These are phyloP conservation scores for Suillus paluster DNA, from an alignment of 768 basidiomycete genomes.

Conservation along the genomic window DNA sequence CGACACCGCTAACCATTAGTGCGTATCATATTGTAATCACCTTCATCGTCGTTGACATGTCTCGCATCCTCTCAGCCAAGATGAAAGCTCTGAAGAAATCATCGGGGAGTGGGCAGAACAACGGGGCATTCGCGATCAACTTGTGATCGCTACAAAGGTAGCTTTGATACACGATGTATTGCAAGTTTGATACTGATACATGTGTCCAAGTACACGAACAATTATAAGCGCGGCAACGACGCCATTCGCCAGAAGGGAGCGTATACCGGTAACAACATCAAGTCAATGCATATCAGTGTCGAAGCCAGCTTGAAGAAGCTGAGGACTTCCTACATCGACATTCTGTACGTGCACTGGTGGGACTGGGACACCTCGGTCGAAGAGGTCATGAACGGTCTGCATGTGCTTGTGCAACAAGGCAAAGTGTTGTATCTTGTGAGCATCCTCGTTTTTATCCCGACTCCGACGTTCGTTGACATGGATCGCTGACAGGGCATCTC, in stretches of 20 bases:
- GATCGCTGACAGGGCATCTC: slow-evolving; percentile 31
- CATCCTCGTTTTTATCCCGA: slow-evolving; percentile 23
- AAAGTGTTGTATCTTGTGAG: slow-evolving; percentile 43
- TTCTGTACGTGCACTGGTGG: slow-evolving; percentile 41
- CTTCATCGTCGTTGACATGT: background rate
- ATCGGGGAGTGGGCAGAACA: slow-evolving; percentile 53
- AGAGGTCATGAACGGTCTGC: slow-evolving; percentile 46
- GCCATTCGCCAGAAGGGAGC: slow-evolving; percentile 36
- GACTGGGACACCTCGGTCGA: slow-evolving; percentile 46
- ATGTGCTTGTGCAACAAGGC: slow-evolving; percentile 40
- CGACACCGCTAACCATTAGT: slow-evolving; percentile 53
- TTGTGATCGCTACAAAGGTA: slow-evolving; percentile 50
- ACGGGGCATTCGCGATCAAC: slow-evolving; percentile 46
- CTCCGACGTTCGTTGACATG: background rate
- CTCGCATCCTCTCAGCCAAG: slow-evolving; percentile 30
- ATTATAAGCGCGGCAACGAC: slow-evolving; percentile 20
- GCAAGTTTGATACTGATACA: background rate
- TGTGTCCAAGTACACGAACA: slow-evolving; percentile 24
- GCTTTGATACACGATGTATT: background rate
- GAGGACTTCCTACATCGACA: slow-evolving; percentile 50
- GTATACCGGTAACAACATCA: slow-evolving; percentile 53
- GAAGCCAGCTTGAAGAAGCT: slow-evolving; percentile 48
- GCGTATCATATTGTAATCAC: slow-evolving; percentile 12
- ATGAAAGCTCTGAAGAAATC: slow-evolving; percentile 46
- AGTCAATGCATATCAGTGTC: slow-evolving; percentile 47